Conservation (phyloP, 371 early-diverging fungal species). For the Mortierella sp. region DNA sequence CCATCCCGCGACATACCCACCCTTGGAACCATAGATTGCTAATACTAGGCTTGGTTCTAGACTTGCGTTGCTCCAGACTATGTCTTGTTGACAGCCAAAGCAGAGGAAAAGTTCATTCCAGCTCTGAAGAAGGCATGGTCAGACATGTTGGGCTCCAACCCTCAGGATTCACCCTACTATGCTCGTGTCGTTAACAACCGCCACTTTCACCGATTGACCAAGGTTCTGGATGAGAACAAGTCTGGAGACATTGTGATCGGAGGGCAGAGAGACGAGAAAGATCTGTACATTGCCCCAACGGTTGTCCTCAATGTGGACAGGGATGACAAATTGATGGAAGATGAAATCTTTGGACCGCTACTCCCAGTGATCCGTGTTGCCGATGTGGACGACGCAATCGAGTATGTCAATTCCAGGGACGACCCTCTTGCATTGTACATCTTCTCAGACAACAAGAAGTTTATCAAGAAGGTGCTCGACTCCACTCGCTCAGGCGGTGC, state of each 20-base stretch:
- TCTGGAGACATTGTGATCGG: slow-evolving; percentile 66
- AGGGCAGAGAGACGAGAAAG: slow-evolving; percentile 65
- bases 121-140: slow-evolving; percentile 63
- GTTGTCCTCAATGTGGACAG: slow-evolving; percentile 65
- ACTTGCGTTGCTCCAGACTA: slow-evolving; percentile 93
- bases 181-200: slow-evolving; percentile 77
- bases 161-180: slow-evolving; percentile 64
- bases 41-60: too few species aligned
- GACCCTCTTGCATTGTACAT: slow-evolving; percentile 82
- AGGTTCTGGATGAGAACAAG: slow-evolving; percentile 60
- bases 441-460: slow-evolving; percentile 51
- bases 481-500: slow-evolving; percentile 82
- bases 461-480: slow-evolving; percentile 58
- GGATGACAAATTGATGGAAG: slow-evolving; percentile 70
- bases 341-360: slow-evolving; percentile 90
- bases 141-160: slow-evolving; percentile 64
- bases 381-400: slow-evolving; percentile 78
- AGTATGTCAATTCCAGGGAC: slow-evolving; percentile 68
- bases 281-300: slow-evolving; percentile 75
- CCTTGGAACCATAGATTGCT: too few species aligned
- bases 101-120: slow-evolving; percentile 61
- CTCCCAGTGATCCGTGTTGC: slow-evolving; percentile 83
- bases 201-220: slow-evolving; percentile 77
- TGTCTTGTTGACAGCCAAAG: slow-evolving; percentile 68
- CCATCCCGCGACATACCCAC: too few species aligned